A percentile compares a stretch with the other conserved stretches of the same genome.
Evolutionary conservation across 306 rosid species (phyloP).

Genomic region (Malus orientalis): DNA sequence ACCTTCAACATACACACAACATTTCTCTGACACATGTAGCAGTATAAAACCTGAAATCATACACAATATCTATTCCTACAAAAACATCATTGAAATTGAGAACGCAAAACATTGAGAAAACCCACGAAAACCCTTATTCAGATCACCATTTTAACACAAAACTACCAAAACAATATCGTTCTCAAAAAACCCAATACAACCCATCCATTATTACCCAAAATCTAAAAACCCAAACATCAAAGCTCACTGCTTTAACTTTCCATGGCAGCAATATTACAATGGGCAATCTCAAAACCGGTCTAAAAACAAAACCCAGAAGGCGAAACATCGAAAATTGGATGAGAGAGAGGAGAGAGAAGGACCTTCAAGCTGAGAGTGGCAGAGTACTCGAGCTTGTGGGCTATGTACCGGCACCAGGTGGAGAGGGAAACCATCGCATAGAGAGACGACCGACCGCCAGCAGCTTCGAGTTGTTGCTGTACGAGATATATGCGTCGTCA

Average conservation of each 20-base stretch:
- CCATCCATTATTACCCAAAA: background rate
- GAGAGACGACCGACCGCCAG: background rate
- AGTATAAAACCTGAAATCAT: background rate
- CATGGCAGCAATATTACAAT: background rate
- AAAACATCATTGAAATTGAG: background rate
- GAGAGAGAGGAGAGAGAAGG: background rate
- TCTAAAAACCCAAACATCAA: background rate
- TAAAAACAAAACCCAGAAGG: background rate
- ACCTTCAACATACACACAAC: background rate
- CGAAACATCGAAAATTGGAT: background rate
- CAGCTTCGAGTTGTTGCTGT: background rate
- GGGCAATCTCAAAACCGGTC: background rate
- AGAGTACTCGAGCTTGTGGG: constrained; percentile 49
- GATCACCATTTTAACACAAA: background rate
- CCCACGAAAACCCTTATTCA: background rate
- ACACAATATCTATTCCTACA: background rate
- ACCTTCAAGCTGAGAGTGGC: constrained; percentile 57
- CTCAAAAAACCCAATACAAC: background rate
- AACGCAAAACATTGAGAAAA: background rate
- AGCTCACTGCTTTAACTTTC: background rate
- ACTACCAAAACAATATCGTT: background rate
- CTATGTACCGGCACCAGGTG: constrained; percentile 54
- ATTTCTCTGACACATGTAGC: background rate
- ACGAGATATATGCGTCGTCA: background rate
- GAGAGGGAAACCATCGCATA: constrained; percentile 46